Evolutionary conservation across 306 rosid species (phyloP), one percentile per base, ranked within the genome.

Genomic region (Ceratonia siliqua): DNA sequence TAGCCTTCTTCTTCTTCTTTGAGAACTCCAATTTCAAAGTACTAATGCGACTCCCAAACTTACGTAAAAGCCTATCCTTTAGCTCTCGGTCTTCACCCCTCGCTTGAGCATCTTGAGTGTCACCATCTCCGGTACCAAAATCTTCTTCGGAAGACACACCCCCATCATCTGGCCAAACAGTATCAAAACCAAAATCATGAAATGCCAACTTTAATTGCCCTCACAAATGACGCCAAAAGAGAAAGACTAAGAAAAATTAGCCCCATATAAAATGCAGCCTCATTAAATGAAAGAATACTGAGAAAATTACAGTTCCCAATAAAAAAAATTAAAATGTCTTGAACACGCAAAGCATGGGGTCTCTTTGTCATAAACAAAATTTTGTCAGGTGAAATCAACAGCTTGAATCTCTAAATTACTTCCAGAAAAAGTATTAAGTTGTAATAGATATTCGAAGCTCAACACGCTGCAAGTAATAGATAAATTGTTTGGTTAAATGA

Each of bases 1-100:
- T 94, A 77, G 96, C 98, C 72, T 92, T 94, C 83, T 91, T 88
- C 82, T 90, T 94, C 83, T 90, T 90, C 83, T 94, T 94, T 3
- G 99, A 88, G 62, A 94, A 94, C 54, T 90, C 96, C 42, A 86
- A 81, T 79, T 94, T 94, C 75, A 94, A 83, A 53, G 83, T 82
- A 33, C 97, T 77, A 78, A 94, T 89, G 66, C 87, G 96, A 72
- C 91, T 81, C 45, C 99, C 99, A 86, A 88, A 94, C 82, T 81
- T 88, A 1, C 96, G 95, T 50, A 90, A 32, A 62, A 94, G 99
- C 76, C 43, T 85, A 20, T 92, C 95, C 83, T 92, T 94, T 3
- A 94, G 95, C 50, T 92, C 92, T 62, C 88, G 89, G 27, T 92
- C 91, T 77, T 90, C 97, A 7, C 85, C 80, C 35, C 73, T 78